A percentile compares a stretch with the other conserved stretches of the same genome.
Conservation (phyloP, 2,329 filamentous ascomycete species). For the Trichoderma guizhouense region DNA sequence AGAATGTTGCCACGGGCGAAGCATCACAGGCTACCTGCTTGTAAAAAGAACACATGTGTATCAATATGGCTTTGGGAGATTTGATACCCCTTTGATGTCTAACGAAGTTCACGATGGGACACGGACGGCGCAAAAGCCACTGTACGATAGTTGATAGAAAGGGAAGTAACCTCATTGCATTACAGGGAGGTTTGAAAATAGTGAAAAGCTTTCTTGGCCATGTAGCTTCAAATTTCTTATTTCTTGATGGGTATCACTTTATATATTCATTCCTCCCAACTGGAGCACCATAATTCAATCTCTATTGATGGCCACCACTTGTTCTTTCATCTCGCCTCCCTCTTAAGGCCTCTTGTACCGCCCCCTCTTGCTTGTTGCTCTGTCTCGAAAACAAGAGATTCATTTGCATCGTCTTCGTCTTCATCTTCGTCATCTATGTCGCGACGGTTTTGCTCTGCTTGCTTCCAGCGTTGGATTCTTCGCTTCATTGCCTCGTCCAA, state of each 20-base stretch:
- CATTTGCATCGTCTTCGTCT: slow-evolving; percentile 25
- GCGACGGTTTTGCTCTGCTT: slow-evolving; percentile 38
- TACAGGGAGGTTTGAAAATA: not conserved
- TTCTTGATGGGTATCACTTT: slow-evolving; percentile 19
- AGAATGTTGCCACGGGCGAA: not conserved
- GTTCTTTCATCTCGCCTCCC: slow-evolving; percentile 17
- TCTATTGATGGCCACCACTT: no score
- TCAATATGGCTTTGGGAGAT: not conserved
- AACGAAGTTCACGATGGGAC: not conserved
- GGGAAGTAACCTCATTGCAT: not conserved
- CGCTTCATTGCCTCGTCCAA: slow-evolving; percentile 55
- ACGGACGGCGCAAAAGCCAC: not conserved
- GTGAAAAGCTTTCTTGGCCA: not conserved
- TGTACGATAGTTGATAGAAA: not conserved
- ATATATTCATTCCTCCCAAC: not conserved
- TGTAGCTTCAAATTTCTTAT: not conserved
- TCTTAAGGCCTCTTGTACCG: slow-evolving; percentile 23
- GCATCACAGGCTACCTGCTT: not conserved
- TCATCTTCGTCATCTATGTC: slow-evolving; percentile 44
- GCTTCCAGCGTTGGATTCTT: slow-evolving; percentile 53
- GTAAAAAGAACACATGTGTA: not conserved
- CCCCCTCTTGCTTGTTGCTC: slow-evolving; percentile 24
- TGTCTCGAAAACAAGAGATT: slow-evolving; percentile 27
- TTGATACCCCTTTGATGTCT: slow-evolving; percentile 9
- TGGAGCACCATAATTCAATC: not conserved